These are phyloP conservation scores for Pleochaeta shiraiana DNA, from an alignment of 2,329 filamentous ascomycete species.

Conservation along the genomic window DNA sequence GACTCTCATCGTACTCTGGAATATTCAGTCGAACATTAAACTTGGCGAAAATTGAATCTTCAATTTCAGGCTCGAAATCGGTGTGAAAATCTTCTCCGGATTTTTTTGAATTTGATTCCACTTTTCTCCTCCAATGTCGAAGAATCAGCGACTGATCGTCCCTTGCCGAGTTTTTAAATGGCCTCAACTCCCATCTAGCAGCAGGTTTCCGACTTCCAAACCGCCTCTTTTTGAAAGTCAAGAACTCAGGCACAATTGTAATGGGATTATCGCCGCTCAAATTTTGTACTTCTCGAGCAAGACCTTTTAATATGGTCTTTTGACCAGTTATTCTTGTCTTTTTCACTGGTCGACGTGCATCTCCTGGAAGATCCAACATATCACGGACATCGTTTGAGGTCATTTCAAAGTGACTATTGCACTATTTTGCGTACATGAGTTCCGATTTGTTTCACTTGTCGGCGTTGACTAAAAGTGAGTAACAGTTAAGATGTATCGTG, in stretches of 20 bases:
- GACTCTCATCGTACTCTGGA: slow-evolving; percentile 66
- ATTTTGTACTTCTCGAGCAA: slow-evolving; percentile 43
- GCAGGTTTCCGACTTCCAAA: slow-evolving; percentile 32
- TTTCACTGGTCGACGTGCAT: slow-evolving; percentile 43
- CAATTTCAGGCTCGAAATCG: slow-evolving; percentile 19
- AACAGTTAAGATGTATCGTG: too few species aligned
- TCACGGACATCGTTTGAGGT: slow-evolving; percentile 67
- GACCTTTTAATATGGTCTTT: slow-evolving; percentile 36
- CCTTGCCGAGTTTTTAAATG: slow-evolving; percentile 62
- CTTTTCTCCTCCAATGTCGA: slow-evolving; percentile 59
- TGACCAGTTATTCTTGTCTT: slow-evolving; percentile 48
- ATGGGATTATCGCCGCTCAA: slow-evolving; percentile 44
- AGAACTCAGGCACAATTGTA: slow-evolving; percentile 38
- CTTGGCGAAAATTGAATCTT: slow-evolving; percentile 54
- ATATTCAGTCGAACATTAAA: slow-evolving; percentile 67
- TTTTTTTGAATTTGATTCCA: slow-evolving; percentile 21
- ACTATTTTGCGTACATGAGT: too few species aligned
- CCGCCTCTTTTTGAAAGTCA: slow-evolving; percentile 35
- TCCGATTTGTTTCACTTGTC: too few species aligned
- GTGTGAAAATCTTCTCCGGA: slow-evolving; percentile 19
- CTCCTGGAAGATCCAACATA: slow-evolving; percentile 55
- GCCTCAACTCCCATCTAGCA: slow-evolving; percentile 40
- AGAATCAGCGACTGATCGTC: slow-evolving; percentile 42
- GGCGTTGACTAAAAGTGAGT: too few species aligned
- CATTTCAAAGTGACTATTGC: too few species aligned